Base-by-base conservation (phyloP, 176 grass and related monocot species). In the Musa schizocarpa region DNA sequence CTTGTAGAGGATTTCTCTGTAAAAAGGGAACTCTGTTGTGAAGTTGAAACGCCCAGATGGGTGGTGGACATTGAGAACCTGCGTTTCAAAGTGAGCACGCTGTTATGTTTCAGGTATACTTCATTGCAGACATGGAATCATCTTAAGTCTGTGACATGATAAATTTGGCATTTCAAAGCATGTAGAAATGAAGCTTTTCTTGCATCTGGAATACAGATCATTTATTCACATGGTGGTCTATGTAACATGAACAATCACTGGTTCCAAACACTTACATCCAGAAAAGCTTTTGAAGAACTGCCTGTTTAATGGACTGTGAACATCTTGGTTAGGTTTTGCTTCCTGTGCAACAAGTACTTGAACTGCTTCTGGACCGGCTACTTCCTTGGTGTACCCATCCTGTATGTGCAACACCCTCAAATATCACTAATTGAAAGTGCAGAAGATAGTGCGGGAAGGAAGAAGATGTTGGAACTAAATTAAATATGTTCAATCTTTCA, bases 331-430 rank as follows among this genome's bases (percentile, higher is more conserved):
- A 23, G 66, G 13, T 81, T 96, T 96, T 50, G 89, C 89, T 61
- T 79, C 90, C 53, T 72, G 84, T 17, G 89, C 89, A 68, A 92
- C 93, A 64, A 83, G 85, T 65, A 90, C 74, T 20, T 2, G 74
- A 51, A 90, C 89, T 63, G 81, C 85, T 58, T 88, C 87, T 34
- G 81, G 74, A 25, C 87, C 82, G 16, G 79, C 81, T 0, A 88
- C 74, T 84, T 96, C 93, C 73, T 96, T 96, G 17, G 89, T 96
- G 55, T 90, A 90, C 81, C 89, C 89, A 85, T 96, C 93, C 93
- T 90, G 87, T 24, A 63, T 27, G 11, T 29, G n/a, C 8, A 61
- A 17, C 3, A 16, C 14, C 54, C 13, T 61, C 2, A 0, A 2
- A 57, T 12, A 3, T 10, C 14, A 12, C 54, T 57, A 12, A 16